Percentiles rank a stretch among this genome's conserved stretches.
These are phyloP conservation scores for Fraxinus greggii DNA, from an alignment of 305 asterid genomes.

Conservation along the genomic window DNA sequence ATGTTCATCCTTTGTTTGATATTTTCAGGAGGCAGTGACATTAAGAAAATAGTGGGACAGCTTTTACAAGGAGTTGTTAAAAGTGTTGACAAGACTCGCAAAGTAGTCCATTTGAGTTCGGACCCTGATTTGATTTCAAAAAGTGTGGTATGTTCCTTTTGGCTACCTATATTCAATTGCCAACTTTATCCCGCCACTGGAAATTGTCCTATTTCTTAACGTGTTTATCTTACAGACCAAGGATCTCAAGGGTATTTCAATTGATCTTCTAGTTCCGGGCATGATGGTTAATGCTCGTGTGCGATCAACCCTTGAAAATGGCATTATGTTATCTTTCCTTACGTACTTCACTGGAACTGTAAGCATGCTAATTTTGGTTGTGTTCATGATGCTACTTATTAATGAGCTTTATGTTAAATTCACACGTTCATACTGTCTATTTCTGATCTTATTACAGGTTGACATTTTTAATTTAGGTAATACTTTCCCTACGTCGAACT, in stretches of 20 bases:
- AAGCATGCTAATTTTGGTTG: conserved; percentile 37
- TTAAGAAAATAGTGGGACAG: conserved; percentile 55
- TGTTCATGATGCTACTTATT: conserved; percentile 18
- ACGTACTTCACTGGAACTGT: conserved; percentile 96
- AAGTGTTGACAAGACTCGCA: conserved; percentile 69
- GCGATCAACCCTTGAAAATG: conserved; percentile 81
- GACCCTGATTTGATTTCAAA: conserved; percentile 62
- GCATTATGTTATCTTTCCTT: conserved; percentile 82
- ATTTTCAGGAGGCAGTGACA: conserved; percentile 44
- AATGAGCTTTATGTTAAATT: conserved; percentile 16
- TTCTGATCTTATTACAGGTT: conserved; percentile 52
- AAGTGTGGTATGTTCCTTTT: conserved; percentile 64
- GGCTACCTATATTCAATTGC: not conserved
- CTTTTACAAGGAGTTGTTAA: conserved; percentile 79
- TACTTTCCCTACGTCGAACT: conserved; percentile 66
- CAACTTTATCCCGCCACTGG: conserved; percentile 14
- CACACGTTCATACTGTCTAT: conserved; percentile 12
- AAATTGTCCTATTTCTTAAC: conserved; percentile 27
- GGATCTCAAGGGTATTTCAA: conserved; percentile 87
- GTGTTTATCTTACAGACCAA: conserved; percentile 57
- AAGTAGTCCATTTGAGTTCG: conserved; percentile 73
- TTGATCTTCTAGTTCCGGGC: conserved; percentile 96
- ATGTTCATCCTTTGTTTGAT: conserved; percentile 14
- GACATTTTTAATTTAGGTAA: conserved; percentile 74
- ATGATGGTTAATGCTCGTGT: conserved; percentile 97